Conservation (phyloP, 2,329 filamentous ascomycete species). For the Xylaria hypoxylon region DNA sequence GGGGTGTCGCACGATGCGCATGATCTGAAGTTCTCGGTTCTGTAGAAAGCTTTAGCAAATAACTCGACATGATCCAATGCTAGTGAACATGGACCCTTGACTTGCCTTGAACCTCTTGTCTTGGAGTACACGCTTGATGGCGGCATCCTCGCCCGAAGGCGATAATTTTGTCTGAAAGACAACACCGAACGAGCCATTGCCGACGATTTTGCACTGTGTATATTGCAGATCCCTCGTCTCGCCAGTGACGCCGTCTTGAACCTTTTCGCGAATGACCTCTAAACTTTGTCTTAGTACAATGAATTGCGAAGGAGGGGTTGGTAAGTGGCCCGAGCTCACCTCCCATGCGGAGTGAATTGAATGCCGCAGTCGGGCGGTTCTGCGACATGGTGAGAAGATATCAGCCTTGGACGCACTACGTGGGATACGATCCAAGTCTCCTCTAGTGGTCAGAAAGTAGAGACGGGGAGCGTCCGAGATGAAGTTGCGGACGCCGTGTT, state of each 20-base stretch:
- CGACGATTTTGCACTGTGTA: constrained; percentile 99
- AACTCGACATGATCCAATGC: constrained; percentile 7
- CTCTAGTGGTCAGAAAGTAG: constrained; percentile 47
- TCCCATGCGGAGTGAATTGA: constrained; percentile 92
- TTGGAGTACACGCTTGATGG: constrained; percentile 98
- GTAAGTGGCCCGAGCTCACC: constrained; percentile 71
- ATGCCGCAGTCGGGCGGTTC: constrained; percentile 78
- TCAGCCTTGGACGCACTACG: constrained; percentile 45
- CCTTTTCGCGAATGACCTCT: constrained; percentile 99
- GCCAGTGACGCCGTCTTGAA: constrained; percentile 96
- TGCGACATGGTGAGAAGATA: constrained; percentile 50
- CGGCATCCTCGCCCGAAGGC: constrained; percentile 96
- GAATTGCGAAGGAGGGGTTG: constrained; percentile 32
- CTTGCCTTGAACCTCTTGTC: constrained; percentile 99
- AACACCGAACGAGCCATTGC: constrained; percentile 98
- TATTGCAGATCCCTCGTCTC: constrained; percentile 98
- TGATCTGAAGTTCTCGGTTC: constrained; percentile 99
- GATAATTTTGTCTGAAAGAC: constrained; percentile 99
- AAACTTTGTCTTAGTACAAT: constrained; percentile 43
- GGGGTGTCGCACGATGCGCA: constrained; percentile 98
- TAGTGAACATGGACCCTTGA: constrained; percentile 17
- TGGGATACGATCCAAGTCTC: constrained; percentile 42
- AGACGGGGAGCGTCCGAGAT: constrained; percentile 41
- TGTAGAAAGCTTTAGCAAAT: constrained; percentile 55
- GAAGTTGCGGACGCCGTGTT: constrained; percentile 48